Conservation (phyloP, 352 stramenopile species). For the Phytophthora cactorum region DNA sequence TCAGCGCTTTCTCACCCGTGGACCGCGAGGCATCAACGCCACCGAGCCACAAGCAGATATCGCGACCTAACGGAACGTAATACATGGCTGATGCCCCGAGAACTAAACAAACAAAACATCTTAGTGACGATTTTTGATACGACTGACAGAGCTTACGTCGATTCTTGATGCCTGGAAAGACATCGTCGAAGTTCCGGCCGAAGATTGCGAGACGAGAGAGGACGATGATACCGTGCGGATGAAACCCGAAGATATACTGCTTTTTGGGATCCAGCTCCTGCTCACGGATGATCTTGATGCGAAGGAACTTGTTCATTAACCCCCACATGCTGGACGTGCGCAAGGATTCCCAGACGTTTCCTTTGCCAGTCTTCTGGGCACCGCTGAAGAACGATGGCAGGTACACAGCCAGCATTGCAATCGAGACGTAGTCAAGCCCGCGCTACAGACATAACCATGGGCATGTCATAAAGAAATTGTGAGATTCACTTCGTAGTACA, state of each 20-base stretch:
- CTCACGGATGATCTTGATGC: conserved; percentile 42
- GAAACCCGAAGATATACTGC: conserved; percentile 55
- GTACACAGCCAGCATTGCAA: conserved; percentile 47
- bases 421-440: conserved; percentile 40
- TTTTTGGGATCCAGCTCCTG: conserved; percentile 42
- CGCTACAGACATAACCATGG: conserved; percentile 10
- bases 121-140: background rate
- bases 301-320: conserved; percentile 41
- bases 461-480: background rate
- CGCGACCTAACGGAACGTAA: conserved; percentile 56
- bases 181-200: conserved; percentile 44
- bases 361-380: conserved; percentile 38
- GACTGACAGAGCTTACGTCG: conserved; percentile 4
- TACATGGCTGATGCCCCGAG: conserved; percentile 65
- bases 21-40: conserved; percentile 45
- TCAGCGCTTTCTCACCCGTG: conserved; percentile 43
- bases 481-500: background rate
- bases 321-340: conserved; percentile 41
- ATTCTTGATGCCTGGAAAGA: conserved; percentile 38
- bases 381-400: conserved; percentile 51
- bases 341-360: conserved; percentile 41
- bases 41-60: conserved; percentile 59
- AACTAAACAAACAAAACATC: conserved; percentile 18
- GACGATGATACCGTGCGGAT: conserved; percentile 59
- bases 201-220: conserved; percentile 48